Base-by-base conservation (phyloP, 2,329 filamentous ascomycete species). In the Sordariomycetes sp. region DNA sequence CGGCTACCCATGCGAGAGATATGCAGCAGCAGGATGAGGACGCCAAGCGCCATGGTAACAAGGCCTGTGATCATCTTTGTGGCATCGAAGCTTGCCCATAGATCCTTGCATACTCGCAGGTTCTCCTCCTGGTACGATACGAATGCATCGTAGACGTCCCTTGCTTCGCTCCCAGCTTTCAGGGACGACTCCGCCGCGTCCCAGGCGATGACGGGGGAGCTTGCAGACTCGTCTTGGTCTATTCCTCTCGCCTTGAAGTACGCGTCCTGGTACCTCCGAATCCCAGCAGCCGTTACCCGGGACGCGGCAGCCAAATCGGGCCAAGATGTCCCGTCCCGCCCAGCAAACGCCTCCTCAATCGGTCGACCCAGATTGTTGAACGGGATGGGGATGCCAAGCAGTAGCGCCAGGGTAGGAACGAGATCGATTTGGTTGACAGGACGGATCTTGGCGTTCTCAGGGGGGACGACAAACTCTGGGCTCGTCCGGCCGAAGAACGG, bases 321-420 rank as follows among this genome's bases (percentile, higher is more conserved):
- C 82, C 87, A 94, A 60, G 90, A 81, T 37, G 82, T 79, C 34
- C 87, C 88, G 24, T 80, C 78, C 1, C 75, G 71, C 1, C 89
- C 89, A 20, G 87, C 79, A 71, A 99, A 99, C 2, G 91, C 92
- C 71, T 99, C 94, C 63, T 96, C 89, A 61, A 99, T 97, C 0
- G 94, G 94, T 7, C 82, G 85, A 55, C 94, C 94, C 7, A 99
- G 81, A 68, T 94, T 99, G 70, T 97, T 99, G 76, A 90, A 99
- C 0, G 94, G 94, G 61, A 99, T 92, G 0, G 94, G 93, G 61
- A 97, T 81, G 10, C 94, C 94, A 1, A 99, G 77, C 0, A 99
- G 79, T 40, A 99, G 77, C 0, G 93, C 86, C 34, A 99, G 73
- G 0, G 94, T 99, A 4, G 94, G 93, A 2, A 99, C 94, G 14